Conservation (phyloP, 1,284 basidiomycete species). For the Ceratobasidium papillatum region DNA sequence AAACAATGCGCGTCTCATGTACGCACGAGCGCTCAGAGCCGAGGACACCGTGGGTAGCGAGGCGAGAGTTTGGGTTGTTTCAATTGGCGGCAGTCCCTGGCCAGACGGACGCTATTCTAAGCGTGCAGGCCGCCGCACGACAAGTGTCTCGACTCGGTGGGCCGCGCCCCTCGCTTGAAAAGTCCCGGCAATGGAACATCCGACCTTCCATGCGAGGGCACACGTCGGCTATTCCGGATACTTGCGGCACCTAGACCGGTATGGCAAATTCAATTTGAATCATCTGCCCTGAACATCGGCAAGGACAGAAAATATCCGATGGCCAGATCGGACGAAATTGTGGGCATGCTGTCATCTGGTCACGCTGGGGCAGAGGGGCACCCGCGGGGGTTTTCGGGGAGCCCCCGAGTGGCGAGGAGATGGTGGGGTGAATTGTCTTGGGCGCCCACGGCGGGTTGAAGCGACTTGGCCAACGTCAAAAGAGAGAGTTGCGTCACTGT, state of each 20-base stretch:
- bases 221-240: constrained; percentile 13
- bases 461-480: no score
- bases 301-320: constrained; percentile 17
- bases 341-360: neutral
- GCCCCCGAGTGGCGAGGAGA: no score
- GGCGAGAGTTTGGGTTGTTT: neutral
- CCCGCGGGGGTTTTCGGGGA: neutral
- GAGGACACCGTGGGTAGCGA: neutral
- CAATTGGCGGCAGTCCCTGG: no score
- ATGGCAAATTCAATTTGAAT: constrained; percentile 3
- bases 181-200: neutral
- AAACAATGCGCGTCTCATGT: neutral
- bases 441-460: no score
- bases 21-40: neutral
- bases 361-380: constrained; percentile 10
- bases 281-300: neutral
- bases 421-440: no score
- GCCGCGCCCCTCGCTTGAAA: constrained; percentile 1
- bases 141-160: neutral
- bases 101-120: neutral
- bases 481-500: no score
- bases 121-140: no score
- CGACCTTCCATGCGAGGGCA: neutral
- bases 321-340: neutral
- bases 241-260: neutral